Evolutionary conservation across 2,329 filamentous ascomycete species (phyloP), one percentile per base, ranked within the genome.

Genomic region (Septoria linicola): DNA sequence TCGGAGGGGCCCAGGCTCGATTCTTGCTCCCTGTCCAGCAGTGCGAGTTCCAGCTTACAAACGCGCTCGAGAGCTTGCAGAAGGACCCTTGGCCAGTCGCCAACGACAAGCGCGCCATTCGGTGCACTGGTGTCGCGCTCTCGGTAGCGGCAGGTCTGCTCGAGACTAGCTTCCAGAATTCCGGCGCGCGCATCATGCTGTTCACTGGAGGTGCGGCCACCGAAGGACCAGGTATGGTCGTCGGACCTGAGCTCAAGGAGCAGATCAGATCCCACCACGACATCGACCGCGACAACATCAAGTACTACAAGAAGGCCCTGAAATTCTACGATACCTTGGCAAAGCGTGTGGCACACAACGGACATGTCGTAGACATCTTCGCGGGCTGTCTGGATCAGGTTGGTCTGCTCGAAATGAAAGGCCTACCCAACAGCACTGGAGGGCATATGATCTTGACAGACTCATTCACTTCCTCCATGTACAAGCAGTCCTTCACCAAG

Each of bases 361-460:
- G 93, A 17, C 93, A 99, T 67, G 88, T 96, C 59, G 89, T 99
- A 62, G 93, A 99, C 70, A 93, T 99, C 48, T 99, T 97, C 70
- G 93, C 92, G 47, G 93, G 93, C 34, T 99, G 93, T 70, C 80
- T 99, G 46, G 93, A 99, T 70, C 93, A 99, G 72, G 93, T 99
- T 59, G 93, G 93, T 70, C 78, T 99, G 48, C 77, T 99, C 40
- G 93, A 99, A 73, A 99, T 99, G 93, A 97, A 97, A 73, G 89
- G 91, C 20, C 80, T 99, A 10, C 87, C 91, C 59, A 99, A 97
- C 71, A 95, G 87, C 25, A 99, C 93, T 14, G 93, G 93, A 59
- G 93, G 93, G 31, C 91, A 99, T 68, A 99, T 99, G 86, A 95
- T 99, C 58, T 75, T 99, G 59, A 97, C 93, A 1, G 93, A 99